A percentile compares a stretch with the other conserved stretches of the same genome.
phyloP scores from a whole-genome alignment of 2,329 filamentous ascomycete species.

The Fusarium keratoplasticum region DNA sequence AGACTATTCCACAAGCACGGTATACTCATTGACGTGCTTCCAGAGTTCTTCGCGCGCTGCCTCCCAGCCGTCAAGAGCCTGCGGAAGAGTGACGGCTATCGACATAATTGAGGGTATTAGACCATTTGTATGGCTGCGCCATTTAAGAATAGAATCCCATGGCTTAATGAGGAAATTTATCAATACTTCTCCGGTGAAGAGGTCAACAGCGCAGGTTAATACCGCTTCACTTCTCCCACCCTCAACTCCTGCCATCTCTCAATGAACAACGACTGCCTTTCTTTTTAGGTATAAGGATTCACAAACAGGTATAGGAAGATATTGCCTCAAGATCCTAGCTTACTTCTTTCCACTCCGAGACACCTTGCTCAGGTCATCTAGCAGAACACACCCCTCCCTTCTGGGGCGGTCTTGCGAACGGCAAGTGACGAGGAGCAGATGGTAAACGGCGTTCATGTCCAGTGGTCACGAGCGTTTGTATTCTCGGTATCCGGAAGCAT shows the following conservation, averaged over 20 bases:
- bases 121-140: conserved; percentile 10
- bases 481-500: neutral
- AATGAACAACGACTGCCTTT: conserved; percentile 15
- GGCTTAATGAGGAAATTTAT: conserved; percentile 13
- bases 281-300: neutral
- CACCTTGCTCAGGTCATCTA: neutral
- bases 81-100: neutral
- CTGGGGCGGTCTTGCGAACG: conserved; percentile 1
- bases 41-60: no score
- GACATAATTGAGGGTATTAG: conserved; percentile 5
- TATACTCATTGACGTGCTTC: no score
- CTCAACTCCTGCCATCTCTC: conserved; percentile 12
- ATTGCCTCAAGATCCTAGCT: neutral
- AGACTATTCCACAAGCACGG: no score
- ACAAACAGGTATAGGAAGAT: neutral
- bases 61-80: no score
- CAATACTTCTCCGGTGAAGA: conserved; percentile 16
- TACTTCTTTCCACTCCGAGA: neutral
- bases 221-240: neutral
- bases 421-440: neutral
- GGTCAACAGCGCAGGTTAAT: conserved; percentile 16
- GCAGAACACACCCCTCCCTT: conserved; percentile 8
- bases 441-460: neutral
- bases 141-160: neutral
- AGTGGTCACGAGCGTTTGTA: neutral